Base-by-base conservation (phyloP, 2,329 filamentous ascomycete species). In the Aspergillus versicolor region DNA sequence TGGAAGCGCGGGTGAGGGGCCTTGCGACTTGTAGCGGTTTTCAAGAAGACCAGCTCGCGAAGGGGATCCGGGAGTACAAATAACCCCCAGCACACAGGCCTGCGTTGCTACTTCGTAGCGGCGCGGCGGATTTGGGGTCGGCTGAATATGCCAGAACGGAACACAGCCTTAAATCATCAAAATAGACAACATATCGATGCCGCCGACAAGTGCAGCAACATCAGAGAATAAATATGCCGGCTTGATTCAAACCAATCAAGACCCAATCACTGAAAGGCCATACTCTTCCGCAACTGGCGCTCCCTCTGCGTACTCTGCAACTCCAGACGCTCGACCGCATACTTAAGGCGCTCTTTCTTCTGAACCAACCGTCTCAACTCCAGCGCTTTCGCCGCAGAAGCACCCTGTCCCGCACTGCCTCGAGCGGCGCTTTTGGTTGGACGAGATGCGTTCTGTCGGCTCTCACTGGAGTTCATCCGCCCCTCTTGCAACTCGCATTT, bases 401-500 rank as follows among this genome's bases (percentile, higher is more conserved):
- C 65, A 37, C 60, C 66, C 30, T 59, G 65, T 37, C 60, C 66
- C 45, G 58, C 61, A 42, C 59, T 55, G 60, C 50, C 56, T 57
- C 66, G 64, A 41, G 64, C 53, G 5, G 60, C 57, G 42, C 61
- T 65, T n/a, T 58, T 60, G 34, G 64, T 61, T 8, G 52, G 44
- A 19, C 61, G 58, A 34, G 43, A 66, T 19, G 63, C 66, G 17
- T 66, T 46, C n/a, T 65, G 66, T 21, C 63, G 67, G 51, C 67
- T 71, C 37, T 75, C 72, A 11, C 73, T 73, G 12, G 76, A 77
- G 5, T 75, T 78, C 3, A 90, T 69, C 42, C 87, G 81, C 0
- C 92, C 92, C 61, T 93, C 89, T 70, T 96, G 90, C 47, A 96
- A 79, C 61, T 96, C 91, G 44, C 87, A 85, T 65, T 91, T 88